Conservation (phyloP, 805 yeast species). For the Barnettozyma sucrosica region DNA sequence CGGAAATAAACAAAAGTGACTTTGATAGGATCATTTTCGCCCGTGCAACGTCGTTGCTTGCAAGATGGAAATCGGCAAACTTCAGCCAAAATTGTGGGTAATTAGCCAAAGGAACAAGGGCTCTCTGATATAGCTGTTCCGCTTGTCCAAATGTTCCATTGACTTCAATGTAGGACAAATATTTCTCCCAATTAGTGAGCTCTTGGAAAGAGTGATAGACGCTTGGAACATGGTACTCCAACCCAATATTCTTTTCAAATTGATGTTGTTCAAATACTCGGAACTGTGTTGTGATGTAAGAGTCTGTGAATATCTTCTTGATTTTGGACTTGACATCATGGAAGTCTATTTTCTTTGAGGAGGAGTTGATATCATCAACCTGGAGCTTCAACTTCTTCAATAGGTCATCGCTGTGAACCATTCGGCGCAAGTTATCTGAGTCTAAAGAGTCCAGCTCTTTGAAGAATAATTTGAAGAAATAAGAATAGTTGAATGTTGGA, state of each 20-base stretch:
- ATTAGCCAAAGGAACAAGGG: slow-evolving; percentile 39
- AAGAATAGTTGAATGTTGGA: slow-evolving; percentile 49
- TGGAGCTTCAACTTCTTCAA: slow-evolving; percentile 19
- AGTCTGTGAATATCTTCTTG: slow-evolving; percentile 45
- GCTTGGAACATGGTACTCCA: slow-evolving; percentile 34
- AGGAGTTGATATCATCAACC: neutral
- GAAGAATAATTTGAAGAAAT: slow-evolving; percentile 36
- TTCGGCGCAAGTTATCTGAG: slow-evolving; percentile 6
- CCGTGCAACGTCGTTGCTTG: slow-evolving; percentile 22
- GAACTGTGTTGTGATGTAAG: slow-evolving; percentile 50
- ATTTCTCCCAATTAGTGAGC: slow-evolving; percentile 52
- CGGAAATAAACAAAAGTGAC: slow-evolving; percentile 27
- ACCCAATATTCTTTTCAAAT: slow-evolving; percentile 39
- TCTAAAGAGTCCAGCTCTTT: slow-evolving; percentile 27
- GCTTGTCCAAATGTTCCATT: slow-evolving; percentile 14
- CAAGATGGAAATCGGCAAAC: slow-evolving; percentile 39
- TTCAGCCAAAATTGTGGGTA: slow-evolving; percentile 46
- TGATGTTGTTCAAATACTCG: slow-evolving; percentile 42
- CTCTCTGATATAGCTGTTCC: slow-evolving; percentile 40
- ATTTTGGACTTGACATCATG: slow-evolving; percentile 33
- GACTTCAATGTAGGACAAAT: slow-evolving; percentile 47
- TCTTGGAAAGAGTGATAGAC: slow-evolving; percentile 36
- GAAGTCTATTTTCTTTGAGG: slow-evolving; percentile 10
- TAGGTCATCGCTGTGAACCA: slow-evolving; percentile 18
- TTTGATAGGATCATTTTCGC: slow-evolving; percentile 37